Evolutionary conservation across 768 basidiomycete genomes (phyloP).

Genomic region (Russula virescens): DNA sequence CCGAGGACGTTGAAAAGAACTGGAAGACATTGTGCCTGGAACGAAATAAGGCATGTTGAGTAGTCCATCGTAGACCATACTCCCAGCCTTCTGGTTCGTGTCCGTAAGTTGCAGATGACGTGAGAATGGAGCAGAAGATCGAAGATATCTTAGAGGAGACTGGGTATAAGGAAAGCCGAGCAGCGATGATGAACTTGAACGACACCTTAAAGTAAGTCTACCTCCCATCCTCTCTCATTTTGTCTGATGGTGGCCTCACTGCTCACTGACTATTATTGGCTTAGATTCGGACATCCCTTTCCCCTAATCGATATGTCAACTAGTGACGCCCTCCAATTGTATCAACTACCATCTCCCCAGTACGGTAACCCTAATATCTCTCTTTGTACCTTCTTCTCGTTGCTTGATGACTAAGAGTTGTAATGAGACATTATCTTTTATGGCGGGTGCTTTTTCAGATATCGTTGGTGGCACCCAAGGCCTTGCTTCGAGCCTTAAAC

Average conservation of each 20-base stretch:
- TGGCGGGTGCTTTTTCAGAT: too few relatives aligned
- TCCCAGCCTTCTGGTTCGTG: not conserved
- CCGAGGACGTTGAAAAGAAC: constrained; percentile 94
- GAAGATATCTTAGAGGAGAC: constrained; percentile 23
- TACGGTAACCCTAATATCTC: not conserved
- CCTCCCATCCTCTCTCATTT: not conserved
- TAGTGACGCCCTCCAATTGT: not conserved
- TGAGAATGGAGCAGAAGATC: constrained; percentile 20
- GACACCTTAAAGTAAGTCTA: constrained; percentile 20
- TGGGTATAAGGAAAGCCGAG: constrained; percentile 20
- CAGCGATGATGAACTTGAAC: constrained; percentile 25
- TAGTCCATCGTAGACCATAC: not conserved
- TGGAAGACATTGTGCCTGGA: constrained; percentile 88
- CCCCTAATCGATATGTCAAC: constrained; percentile 2
- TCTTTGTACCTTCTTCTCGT: not conserved
- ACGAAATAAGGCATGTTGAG: constrained; percentile 43
- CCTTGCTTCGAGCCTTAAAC: too few relatives aligned
- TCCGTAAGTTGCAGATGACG: constrained; percentile 1
- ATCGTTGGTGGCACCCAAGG: too few relatives aligned
- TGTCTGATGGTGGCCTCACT: not conserved
- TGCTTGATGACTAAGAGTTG: not conserved
- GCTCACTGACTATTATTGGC: constrained; percentile 16
- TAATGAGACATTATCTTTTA: not conserved
- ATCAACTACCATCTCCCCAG: not conserved
- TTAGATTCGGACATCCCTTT: constrained; percentile 21